Base-by-base conservation (phyloP, 805 yeast species). In the Saccharomycodes ludwigii region DNA sequence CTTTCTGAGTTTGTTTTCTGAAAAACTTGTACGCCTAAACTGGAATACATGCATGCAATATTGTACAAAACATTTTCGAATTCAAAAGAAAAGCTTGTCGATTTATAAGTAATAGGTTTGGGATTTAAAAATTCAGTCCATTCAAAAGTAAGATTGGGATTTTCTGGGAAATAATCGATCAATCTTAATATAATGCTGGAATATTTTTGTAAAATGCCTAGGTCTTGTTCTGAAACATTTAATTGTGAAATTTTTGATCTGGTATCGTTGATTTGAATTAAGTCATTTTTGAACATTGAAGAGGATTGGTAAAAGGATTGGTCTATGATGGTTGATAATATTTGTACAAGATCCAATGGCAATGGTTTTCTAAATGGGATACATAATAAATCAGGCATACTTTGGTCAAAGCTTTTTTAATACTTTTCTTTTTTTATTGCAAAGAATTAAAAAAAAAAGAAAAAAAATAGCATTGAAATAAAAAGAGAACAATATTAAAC, bases 121-220 rank as follows among this genome's bases (percentile, higher is more conserved):
- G 68, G 66, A 0, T 81, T 76, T 4, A 81, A 54, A 1, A 83
- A 70, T 15, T 76, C 76, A 46, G 59, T 70, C 97, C 96, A 88
- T 0, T 71, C 62, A 41, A 83, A 77, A 23, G 63, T 66, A 6
- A 71, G 54, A 13, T 66, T 19, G 12, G 19, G 59, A 39, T 76
- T 77, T 18, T 61, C 61, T 0, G 91, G 84, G 37, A 86, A 77
- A 46, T 78, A 81, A 29, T 52, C 35, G 22, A 53, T 52, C 6
- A 80, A 35, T 6, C 59, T 58, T 1, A 52, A 37, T 8, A 81
- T 40, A 27, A 65, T 64, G 4, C 54, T 39, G 40, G 61, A 68
- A 47, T 79, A 82, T 27, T 63, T 48, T 26, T 57, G 55, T 21
- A 72, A 40, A 1, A 51, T 33, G 0, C 52, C 52, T 4, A 66